A percentile compares a stretch with the other conserved stretches of the same genome.
Evolutionary conservation across 2,329 filamentous ascomycete genomes (phyloP).

Genomic region (Pseudonectria foliicola): DNA sequence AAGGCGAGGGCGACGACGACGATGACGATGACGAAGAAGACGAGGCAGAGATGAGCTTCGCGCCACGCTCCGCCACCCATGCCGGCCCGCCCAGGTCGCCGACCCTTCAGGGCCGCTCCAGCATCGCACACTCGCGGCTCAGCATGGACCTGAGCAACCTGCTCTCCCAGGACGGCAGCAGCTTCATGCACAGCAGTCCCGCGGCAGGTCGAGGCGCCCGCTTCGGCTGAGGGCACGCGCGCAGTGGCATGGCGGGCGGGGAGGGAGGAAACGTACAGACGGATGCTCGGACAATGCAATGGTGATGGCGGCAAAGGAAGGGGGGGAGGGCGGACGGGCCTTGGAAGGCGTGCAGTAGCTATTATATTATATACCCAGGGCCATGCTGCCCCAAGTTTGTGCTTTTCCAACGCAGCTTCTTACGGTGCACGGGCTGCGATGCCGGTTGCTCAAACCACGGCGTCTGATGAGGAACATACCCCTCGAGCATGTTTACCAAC

Average conservation of each 20-base stretch:
- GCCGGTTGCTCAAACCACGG: too few species aligned
- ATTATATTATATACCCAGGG: too few species aligned
- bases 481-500: too few species aligned
- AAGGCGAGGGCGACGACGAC: slow-evolving; percentile 31
- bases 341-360: too few species aligned
- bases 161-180: slow-evolving; percentile 51
- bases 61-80: slow-evolving; percentile 28
- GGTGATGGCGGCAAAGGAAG: neutral
- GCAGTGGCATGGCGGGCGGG: too few species aligned
- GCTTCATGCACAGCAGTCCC: slow-evolving; percentile 48
- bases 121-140: slow-evolving; percentile 25
- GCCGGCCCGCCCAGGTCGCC: slow-evolving; percentile 29
- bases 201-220: slow-evolving; percentile 32
- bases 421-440: too few species aligned
- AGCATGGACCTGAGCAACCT: slow-evolving; percentile 53
- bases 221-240: slow-evolving; percentile 14
- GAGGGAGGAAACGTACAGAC: too few species aligned
- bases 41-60: slow-evolving; percentile 31
- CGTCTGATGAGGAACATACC: too few species aligned
- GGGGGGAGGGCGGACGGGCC: too few species aligned
- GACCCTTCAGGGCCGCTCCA: slow-evolving; percentile 25
- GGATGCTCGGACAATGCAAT: neutral
- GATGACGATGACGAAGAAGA: slow-evolving; percentile 18
- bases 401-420: neutral
- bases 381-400: neutral